Evolutionary conservation across 257 asterid genomes (phyloP), one percentile per base, ranked within the genome.

Genomic region (Orobanche coerulescens): DNA sequence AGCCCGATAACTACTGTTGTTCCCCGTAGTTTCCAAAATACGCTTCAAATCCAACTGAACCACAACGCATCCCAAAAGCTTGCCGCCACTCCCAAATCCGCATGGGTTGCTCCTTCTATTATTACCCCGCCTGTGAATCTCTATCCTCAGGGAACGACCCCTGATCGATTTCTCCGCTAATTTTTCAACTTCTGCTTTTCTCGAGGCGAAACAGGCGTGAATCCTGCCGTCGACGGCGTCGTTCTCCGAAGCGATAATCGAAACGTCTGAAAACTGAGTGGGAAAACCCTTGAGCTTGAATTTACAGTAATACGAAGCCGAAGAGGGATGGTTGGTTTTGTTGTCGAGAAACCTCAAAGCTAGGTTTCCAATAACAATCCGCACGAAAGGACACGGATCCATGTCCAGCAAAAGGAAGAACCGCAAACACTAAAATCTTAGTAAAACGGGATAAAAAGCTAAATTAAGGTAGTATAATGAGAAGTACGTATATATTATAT

Each of bases 371-470:
- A 87, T 64, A 1, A 79, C 81, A 56, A 89, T 79, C 25, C 99
- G 92, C 22, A 86, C 81, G 50, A 83, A 93, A 52, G 96, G 92
- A 66, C 99, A 89, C 0, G 99, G 99, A 85, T 93, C 97, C 99
- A 93, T 93, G 14, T 64, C 69, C 48, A 11, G 40, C 58, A 20
- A 46, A 36, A 11, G 23, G 12, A 25, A 16, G 5, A 47, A 16
- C 13, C 25, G 31, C 30, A 15, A n/a, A 48, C 22, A 34, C 42
- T 7, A 52, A 23, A 22, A 58, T 18, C 12, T 10, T 6, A 11
- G 23, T 2, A 12, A 11, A 67, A 16, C 2, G 12, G 26, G 15
- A 8, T n/a, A 14, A 2, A 46, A 19, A 6, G 4, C 34, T 31
- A 19, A 14, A 33, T 47, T 10, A n/a, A 66, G 40, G 33, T 7